Evolutionary conservation across 495 filamentous ascomycete genomes (phyloP).

Genomic region (Penicillium atrosanguineum): DNA sequence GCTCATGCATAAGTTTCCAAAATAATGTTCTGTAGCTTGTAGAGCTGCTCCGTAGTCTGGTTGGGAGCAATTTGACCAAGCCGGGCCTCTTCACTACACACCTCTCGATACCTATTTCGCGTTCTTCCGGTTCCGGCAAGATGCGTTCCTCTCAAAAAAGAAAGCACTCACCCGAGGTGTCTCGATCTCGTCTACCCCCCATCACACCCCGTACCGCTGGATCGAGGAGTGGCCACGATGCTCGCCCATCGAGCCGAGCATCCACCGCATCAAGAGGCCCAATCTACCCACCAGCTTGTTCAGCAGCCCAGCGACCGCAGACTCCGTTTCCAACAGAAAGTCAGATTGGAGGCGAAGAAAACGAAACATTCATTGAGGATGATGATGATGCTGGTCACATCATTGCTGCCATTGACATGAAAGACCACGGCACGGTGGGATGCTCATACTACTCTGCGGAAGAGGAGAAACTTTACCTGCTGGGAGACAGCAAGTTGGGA

Average conservation of each 20-base stretch:
- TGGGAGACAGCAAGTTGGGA: slow-evolving; percentile 76
- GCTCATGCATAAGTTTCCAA: background rate
- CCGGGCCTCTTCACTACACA: background rate
- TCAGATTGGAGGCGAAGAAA: slow-evolving; percentile 1
- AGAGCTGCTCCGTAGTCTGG: background rate
- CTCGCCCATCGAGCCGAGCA: slow-evolving; percentile 6
- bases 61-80: background rate
- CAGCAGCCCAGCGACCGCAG: slow-evolving; percentile 7
- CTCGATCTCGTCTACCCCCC: slow-evolving; percentile 5
- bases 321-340: slow-evolving; percentile 11
- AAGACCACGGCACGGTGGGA: slow-evolving; percentile 68
- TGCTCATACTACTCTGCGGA: slow-evolving; percentile 82
- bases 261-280: background rate
- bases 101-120: background rate
- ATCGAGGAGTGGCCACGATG: slow-evolving; percentile 3
- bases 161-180: slow-evolving; percentile 13
- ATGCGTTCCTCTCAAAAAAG: slow-evolving; percentile 25
- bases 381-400: slow-evolving; percentile 69
- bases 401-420: slow-evolving; percentile 81
- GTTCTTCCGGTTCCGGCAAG: background rate
- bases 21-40: background rate
- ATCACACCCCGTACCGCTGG: slow-evolving; percentile 14
- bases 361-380: slow-evolving; percentile 42
- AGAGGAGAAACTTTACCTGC: slow-evolving; percentile 72
- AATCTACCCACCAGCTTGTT: slow-evolving; percentile 1